Percentiles rank a stretch among this genome's conserved stretches.
Conservation (phyloP, 768 basidiomycete genomes). For the Leccinum rimulosum region DNA sequence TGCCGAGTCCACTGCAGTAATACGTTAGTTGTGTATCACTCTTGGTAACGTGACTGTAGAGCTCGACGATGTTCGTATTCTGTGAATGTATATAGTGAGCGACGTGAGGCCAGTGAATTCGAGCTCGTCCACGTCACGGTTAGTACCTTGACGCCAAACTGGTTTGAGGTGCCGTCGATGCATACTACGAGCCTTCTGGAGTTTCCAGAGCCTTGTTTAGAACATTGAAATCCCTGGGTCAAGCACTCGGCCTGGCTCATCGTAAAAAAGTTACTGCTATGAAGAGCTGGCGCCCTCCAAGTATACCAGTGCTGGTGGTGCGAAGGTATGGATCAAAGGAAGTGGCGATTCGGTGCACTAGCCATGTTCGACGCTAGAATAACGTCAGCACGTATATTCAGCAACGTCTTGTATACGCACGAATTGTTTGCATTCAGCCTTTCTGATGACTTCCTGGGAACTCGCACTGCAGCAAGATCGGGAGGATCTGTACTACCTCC, state of each 20-base stretch:
- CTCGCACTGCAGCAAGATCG: too few relatives aligned
- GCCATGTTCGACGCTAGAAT: conserved; percentile 40
- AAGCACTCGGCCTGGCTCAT: neutral
- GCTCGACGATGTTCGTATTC: conserved; percentile 44
- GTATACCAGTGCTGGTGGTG: neutral
- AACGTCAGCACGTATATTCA: neutral
- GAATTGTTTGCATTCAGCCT: conserved; percentile 98
- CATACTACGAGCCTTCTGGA: conserved; percentile 31
- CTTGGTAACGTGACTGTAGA: conserved; percentile 38
- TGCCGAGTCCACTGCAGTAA: conserved; percentile 41
- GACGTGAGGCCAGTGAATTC: neutral
- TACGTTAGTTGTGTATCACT: conserved; percentile 35
- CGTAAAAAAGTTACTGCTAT: neutral
- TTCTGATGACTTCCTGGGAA: conserved; percentile 67
- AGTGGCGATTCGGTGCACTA: neutral
- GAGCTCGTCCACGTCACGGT: neutral
- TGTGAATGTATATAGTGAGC: neutral
- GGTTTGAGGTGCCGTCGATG: conserved; percentile 42
- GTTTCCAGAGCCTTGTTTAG: neutral
- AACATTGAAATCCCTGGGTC: conserved; percentile 10
- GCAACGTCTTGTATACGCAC: conserved; percentile 41
- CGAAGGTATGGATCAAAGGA: neutral
- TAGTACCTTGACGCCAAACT: conserved; percentile 33
- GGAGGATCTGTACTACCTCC: too few relatives aligned
- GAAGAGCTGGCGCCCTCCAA: neutral